A percentile compares a stretch with the other conserved stretches of the same genome.
These are phyloP conservation scores for Suhomyces xylopsoci DNA, from an alignment of 805 yeast genomes.

Conservation along the genomic window DNA sequence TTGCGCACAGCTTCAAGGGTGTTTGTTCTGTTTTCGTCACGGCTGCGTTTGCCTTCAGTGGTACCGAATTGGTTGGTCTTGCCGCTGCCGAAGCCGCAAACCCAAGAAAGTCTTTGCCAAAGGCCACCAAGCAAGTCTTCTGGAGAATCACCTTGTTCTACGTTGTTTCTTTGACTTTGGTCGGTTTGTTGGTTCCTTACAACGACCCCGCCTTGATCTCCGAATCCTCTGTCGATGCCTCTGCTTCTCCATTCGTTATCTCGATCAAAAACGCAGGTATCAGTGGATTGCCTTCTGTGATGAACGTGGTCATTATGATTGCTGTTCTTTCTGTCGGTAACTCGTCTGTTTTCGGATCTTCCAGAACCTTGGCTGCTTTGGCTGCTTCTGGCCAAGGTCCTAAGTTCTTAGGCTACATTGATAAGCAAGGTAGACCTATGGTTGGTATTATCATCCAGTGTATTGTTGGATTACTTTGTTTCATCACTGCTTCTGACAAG, in stretches of 20 bases:
- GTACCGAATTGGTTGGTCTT: constrained; percentile 70
- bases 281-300: constrained; percentile 60
- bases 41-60: constrained; percentile 75
- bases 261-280: constrained; percentile 68
- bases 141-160: constrained; percentile 78
- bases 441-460: constrained; percentile 59
- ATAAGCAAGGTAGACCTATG: constrained; percentile 74
- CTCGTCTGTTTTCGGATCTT: constrained; percentile 66
- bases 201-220: constrained; percentile 48
- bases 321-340: constrained; percentile 73
- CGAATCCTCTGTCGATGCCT: constrained; percentile 50
- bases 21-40: constrained; percentile 70
- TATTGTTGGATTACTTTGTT: constrained; percentile 55
- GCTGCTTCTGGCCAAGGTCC: constrained; percentile 69
- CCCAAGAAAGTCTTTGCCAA: constrained; percentile 65
- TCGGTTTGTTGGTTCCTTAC: constrained; percentile 73
- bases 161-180: constrained; percentile 50
- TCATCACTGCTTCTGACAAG: constrained; percentile 57
- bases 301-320: constrained; percentile 68
- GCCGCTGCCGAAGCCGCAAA: constrained; percentile 75
- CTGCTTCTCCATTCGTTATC: constrained; percentile 74
- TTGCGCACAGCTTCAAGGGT: constrained; percentile 64
- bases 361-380: constrained; percentile 65
- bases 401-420: constrained; percentile 60
- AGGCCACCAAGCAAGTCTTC: constrained; percentile 77